phyloP scores from a whole-genome alignment of 2,329 filamentous ascomycete species.

The Calonectria honghensis region DNA sequence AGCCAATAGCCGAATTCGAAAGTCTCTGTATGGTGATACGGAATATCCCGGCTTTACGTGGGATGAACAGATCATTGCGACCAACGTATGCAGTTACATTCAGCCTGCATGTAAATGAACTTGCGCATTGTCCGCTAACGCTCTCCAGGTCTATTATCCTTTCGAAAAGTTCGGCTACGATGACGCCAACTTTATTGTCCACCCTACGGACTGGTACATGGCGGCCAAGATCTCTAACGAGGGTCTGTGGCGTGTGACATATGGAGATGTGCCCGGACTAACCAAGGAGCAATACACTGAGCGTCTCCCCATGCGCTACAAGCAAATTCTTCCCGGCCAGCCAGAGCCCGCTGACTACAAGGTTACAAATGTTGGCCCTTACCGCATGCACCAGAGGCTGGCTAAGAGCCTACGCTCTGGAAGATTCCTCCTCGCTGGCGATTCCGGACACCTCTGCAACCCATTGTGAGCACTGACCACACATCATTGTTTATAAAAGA shows the following conservation, averaged over 20 bases:
- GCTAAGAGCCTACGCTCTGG: conserved; percentile 1
- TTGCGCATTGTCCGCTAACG: too few relatives aligned
- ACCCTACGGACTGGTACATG: conserved; percentile 17
- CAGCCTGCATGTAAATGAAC: not conserved
- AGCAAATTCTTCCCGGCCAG: not conserved
- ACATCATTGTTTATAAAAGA: not conserved
- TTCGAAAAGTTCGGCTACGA: conserved; percentile 14
- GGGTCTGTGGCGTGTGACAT: conserved; percentile 11
- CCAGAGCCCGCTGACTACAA: not conserved
- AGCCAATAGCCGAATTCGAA: conserved; percentile 13
- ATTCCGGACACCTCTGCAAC: conserved; percentile 7
- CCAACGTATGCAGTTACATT: not conserved
- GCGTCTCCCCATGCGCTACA: conserved; percentile 11
- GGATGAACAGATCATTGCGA: conserved; percentile 18
- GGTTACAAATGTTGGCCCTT: not conserved
- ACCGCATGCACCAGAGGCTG: conserved; percentile 13
- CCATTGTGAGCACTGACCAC: not conserved
- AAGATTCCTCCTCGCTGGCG: conserved; percentile 4
- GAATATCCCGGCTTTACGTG: not conserved
- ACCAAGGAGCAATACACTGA: not conserved
- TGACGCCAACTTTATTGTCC: conserved; percentile 7
- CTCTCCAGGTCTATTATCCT: not conserved
- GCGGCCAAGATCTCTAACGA: not conserved
- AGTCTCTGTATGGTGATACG: not conserved
- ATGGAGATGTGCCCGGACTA: not conserved